Conservation (phyloP, 2,329 filamentous ascomycete species). For the Apiospora kogelbergensis region DNA sequence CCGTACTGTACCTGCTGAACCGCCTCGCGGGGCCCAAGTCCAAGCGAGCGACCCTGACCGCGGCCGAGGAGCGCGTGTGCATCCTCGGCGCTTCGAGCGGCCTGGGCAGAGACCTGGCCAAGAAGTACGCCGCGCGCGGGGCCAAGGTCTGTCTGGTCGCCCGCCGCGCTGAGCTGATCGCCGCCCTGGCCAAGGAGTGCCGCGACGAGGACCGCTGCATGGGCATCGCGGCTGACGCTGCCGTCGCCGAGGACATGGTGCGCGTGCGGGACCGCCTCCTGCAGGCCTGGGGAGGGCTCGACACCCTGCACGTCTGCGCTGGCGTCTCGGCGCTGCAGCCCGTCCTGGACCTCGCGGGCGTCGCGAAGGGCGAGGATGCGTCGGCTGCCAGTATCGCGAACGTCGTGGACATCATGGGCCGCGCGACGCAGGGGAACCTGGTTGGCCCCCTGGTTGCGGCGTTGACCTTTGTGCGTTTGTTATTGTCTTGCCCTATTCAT, state of each 20-base stretch:
- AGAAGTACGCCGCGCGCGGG: conserved; percentile 28
- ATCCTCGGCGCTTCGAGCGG: conserved; percentile 35
- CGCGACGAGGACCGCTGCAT: conserved; percentile 21
- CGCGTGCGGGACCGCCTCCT: conserved; percentile 24
- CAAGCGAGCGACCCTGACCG: neutral
- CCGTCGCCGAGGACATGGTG: conserved; percentile 27
- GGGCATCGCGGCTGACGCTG: conserved; percentile 28
- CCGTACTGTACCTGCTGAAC: neutral
- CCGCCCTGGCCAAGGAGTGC: conserved; percentile 26
- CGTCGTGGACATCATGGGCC: conserved; percentile 23
- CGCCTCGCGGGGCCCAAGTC: neutral
- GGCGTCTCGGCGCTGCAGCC: conserved; percentile 35
- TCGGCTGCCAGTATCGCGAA: conserved; percentile 20
- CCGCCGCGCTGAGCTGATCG: conserved; percentile 26
- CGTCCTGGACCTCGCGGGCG: conserved; percentile 28
- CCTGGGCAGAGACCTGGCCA: conserved; percentile 29
- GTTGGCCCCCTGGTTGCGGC: conserved; percentile 30
- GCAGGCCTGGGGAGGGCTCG: conserved; percentile 29
- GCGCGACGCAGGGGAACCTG: conserved; percentile 30
- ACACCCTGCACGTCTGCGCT: conserved; percentile 32
- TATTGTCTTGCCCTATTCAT: neutral
- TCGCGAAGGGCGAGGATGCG: conserved; percentile 20
- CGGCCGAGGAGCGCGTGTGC: conserved; percentile 29
- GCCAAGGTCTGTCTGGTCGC: conserved; percentile 32
- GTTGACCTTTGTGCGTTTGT: conserved; percentile 24